phyloP scores from a whole-genome alignment of 2,329 filamentous ascomycete species.

The Nothopassalora personata region DNA sequence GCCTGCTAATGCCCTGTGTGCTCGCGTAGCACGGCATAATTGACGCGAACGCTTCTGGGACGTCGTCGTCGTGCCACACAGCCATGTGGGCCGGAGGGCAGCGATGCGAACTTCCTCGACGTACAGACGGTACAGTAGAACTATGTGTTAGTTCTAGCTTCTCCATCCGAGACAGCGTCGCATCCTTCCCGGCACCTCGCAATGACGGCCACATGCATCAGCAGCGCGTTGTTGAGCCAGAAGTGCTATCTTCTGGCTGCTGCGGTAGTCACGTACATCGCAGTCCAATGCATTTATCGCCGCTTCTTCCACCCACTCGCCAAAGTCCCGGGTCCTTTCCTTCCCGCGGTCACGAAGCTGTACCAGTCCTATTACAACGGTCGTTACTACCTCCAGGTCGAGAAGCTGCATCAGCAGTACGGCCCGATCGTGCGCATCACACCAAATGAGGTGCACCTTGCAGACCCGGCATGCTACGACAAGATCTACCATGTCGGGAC shows the following conservation, averaged over 20 bases:
- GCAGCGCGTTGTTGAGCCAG: conserved; percentile 34
- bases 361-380: conserved; percentile 6
- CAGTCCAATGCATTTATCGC: conserved; percentile 9
- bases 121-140: too few relatives aligned
- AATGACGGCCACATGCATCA: conserved; percentile 27
- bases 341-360: conserved; percentile 5
- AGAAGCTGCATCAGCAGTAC: conserved; percentile 10
- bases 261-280: conserved; percentile 3
- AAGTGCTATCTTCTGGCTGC: conserved; percentile 29
- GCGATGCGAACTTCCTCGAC: background rate
- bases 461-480: conserved; percentile 32
- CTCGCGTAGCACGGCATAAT: background rate
- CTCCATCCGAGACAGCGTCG: background rate
- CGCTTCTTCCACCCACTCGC: conserved; percentile 1
- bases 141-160: background rate
- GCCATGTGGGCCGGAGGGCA: background rate
- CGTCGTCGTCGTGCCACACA: background rate
- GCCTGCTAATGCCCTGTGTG: too few relatives aligned
- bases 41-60: background rate
- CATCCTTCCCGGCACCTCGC: background rate
- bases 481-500: conserved; percentile 25
- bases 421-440: conserved; percentile 4
- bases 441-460: conserved; percentile 4
- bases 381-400: conserved; percentile 13
- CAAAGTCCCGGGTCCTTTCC: conserved; percentile 6